phyloP scores from a whole-genome alignment of 768 basidiomycete species.

The Lactarius tabidus region DNA sequence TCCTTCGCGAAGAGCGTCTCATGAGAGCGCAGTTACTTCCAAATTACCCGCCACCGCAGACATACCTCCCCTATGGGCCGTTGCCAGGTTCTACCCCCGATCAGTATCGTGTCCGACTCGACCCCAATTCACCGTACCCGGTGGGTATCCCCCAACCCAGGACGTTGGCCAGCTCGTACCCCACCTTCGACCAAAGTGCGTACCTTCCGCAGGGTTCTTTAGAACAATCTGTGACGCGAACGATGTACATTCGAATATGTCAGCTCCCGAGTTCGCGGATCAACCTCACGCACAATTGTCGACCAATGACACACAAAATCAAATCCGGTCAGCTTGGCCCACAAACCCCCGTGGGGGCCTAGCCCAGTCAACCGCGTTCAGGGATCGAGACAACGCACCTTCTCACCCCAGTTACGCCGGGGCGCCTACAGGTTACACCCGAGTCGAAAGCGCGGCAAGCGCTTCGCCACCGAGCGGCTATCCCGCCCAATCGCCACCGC shows the following conservation, averaged over 20 bases:
- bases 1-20: neutral
- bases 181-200: neutral
- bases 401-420: neutral
- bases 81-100: neutral
- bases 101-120: neutral
- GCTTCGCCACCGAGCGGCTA: neutral
- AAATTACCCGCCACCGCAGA: neutral
- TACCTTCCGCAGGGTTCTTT: neutral
- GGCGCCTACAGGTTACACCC: neutral
- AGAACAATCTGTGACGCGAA: neutral
- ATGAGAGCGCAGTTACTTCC: neutral
- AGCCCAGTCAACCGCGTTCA: neutral
- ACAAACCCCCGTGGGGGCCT: neutral
- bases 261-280: neutral
- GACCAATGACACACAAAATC: neutral
- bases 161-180: neutral
- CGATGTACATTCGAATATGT: neutral
- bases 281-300: neutral
- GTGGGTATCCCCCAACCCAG: neutral
- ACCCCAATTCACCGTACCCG: neutral
- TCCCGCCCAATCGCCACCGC: neutral
- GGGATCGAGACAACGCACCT: neutral
- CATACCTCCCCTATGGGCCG: neutral
- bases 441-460: neutral
- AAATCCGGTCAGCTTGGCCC: neutral